These are phyloP conservation scores for Aaosphaeria arxii DNA, from an alignment of 2,329 filamentous ascomycete species.

Conservation along the genomic window DNA sequence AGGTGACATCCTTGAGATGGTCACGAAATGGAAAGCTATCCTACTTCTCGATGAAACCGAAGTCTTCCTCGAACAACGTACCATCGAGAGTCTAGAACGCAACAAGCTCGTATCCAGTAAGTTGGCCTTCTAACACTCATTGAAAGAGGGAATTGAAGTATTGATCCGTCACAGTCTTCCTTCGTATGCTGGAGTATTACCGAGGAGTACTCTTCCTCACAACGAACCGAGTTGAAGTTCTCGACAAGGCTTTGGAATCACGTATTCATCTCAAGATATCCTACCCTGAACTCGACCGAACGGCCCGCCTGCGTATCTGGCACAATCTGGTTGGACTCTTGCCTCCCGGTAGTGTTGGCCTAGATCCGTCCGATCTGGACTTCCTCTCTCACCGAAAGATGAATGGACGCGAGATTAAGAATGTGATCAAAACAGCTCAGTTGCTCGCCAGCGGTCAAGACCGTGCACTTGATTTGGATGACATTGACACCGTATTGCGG, in stretches of 20 bases:
- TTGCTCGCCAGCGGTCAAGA: conserved; percentile 34
- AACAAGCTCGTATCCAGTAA: conserved; percentile 16
- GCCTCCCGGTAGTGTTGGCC: conserved; percentile 8
- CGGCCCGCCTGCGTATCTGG: conserved; percentile 38
- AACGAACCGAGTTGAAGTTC: conserved; percentile 39
- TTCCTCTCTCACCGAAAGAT: conserved; percentile 16
- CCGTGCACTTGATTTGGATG: conserved; percentile 16
- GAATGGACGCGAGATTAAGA: conserved; percentile 42
- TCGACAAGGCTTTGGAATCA: conserved; percentile 40
- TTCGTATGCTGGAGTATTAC: conserved; percentile 42
- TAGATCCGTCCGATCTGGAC: conserved; percentile 21
- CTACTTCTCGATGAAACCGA: conserved; percentile 51
- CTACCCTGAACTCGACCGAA: conserved; percentile 47
- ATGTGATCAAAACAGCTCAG: conserved; percentile 43
- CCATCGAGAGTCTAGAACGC: conserved; percentile 8
- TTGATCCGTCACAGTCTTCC: conserved; percentile 13
- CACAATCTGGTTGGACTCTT: conserved; percentile 19
- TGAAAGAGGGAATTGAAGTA: background rate
- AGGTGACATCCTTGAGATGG: conserved; percentile 38
- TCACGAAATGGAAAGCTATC: conserved; percentile 48
- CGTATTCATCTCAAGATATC: conserved; percentile 43
- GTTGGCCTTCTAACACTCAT: background rate
- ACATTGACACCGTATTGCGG: conserved; percentile 31
- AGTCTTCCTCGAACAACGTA: conserved; percentile 16
- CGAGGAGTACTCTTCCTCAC: conserved; percentile 21